Evolutionary conservation across 2,329 filamentous ascomycete genomes (phyloP).

Genomic region (Ophiostoma ulmi): DNA sequence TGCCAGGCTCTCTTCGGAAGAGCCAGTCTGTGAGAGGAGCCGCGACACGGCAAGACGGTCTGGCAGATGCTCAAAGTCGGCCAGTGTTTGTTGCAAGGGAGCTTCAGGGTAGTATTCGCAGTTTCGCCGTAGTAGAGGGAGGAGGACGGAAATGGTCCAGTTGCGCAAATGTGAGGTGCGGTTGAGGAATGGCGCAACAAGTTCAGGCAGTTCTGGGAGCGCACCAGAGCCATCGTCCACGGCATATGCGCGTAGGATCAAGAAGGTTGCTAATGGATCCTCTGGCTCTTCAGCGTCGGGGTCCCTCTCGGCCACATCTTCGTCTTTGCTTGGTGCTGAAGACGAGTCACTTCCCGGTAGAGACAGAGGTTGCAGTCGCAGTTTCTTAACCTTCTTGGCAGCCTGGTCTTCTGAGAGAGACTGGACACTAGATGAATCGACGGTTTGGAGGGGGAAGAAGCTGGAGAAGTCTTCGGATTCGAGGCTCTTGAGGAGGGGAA

Average conservation of each 20-base stretch:
- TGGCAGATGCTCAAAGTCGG: slow-evolving; percentile 57
- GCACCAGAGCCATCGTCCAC: slow-evolving; percentile 70
- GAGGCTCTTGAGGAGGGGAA: slow-evolving; percentile 56
- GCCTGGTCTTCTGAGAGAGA: slow-evolving; percentile 59
- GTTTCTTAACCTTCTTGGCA: slow-evolving; percentile 56
- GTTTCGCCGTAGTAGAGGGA: slow-evolving; percentile 64
- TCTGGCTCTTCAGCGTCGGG: slow-evolving; percentile 33
- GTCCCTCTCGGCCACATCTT: slow-evolving; percentile 40
- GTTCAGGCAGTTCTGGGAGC: slow-evolving; percentile 59
- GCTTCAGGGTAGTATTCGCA: slow-evolving; percentile 62
- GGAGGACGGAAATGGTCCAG: slow-evolving; percentile 64
- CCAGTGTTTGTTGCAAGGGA: slow-evolving; percentile 48
- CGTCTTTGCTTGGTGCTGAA: slow-evolving; percentile 27
- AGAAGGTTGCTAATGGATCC: slow-evolving; percentile 46
- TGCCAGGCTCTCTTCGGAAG: slow-evolving; percentile 34
- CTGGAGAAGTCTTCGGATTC: slow-evolving; percentile 38
- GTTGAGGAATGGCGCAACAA: slow-evolving; percentile 64
- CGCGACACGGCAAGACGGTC: slow-evolving; percentile 55
- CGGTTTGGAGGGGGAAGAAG: slow-evolving; percentile 35
- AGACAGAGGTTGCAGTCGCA: slow-evolving; percentile 56
- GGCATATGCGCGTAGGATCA: slow-evolving; percentile 61
- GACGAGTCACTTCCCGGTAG: slow-evolving; percentile 33
- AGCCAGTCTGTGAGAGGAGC: slow-evolving; percentile 55
- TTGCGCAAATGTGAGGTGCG: slow-evolving; percentile 56
- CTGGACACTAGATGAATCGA: slow-evolving; percentile 55